Evolutionary conservation across 176 grass and related monocot genomes (phyloP), one percentile per base, ranked within the genome.

Genomic region (Bromus sterilis): DNA sequence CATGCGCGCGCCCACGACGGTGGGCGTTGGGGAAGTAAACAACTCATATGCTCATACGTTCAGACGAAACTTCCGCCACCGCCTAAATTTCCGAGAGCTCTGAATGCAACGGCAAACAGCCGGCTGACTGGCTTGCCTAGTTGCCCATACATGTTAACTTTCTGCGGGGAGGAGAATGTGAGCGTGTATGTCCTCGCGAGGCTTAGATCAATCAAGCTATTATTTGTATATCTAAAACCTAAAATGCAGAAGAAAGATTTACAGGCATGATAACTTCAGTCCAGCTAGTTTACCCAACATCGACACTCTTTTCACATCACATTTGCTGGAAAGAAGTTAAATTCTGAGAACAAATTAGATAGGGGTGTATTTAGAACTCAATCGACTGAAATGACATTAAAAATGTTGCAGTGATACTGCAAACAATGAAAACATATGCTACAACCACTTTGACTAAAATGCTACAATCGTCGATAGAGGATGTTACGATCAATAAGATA

Each of bases 1-100:
- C 69, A 44, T 59, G 69, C 48, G n/a, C 48, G n/a, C 14, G n/a
- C 76, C 85, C 85, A 91, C 81, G 81, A 88, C 77, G 81, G 35
- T 85, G 71, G 33, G 43, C 72, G 59, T 91, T 15, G 85, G 79
- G 78, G 79, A 65, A 48, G 80, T 76, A 86, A 88, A 84, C 62
- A 77, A 86, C 67, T 51, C 21, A 18, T 21, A 14, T 74, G 55
- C 31, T 56, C 61, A 85, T 36, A 71, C 87, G 55, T 82, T 21
- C 55, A 78, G 83, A 56, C 77, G 55, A 77, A 37, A 71, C 72
- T 66, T 89, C 65, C 55, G 21, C 70, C 35, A 18, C 4, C 26
- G 16, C 78, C 78, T 78, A 35, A 72, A 82, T 85, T 82, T 65
- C 82, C 42, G 82, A 77, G 83, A 71, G 49, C 68, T 70, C 84